Percentiles rank a stretch among this genome's conserved stretches.
phyloP scores from a whole-genome alignment of 371 early-diverging fungal species.

The Thermomucor indicae-seudaticae region DNA sequence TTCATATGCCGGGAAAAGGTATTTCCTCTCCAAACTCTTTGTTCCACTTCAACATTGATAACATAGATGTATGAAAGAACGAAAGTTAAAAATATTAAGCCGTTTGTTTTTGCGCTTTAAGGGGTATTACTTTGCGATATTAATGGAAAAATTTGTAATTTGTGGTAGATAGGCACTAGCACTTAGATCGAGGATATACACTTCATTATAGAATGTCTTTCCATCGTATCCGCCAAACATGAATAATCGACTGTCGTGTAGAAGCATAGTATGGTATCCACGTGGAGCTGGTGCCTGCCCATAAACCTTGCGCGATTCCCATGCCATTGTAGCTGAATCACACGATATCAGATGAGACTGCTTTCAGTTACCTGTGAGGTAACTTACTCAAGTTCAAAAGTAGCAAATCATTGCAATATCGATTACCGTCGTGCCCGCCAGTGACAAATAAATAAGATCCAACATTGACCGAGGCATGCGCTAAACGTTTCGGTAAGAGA shows the following conservation, averaged over 20 bases:
- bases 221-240: slow-evolving; percentile 89
- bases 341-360: not conserved
- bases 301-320: slow-evolving; percentile 72
- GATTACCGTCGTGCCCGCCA: slow-evolving; percentile 82
- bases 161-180: slow-evolving; percentile 70
- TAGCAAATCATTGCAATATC: slow-evolving; percentile 71
- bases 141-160: slow-evolving; percentile 52
- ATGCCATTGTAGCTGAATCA: slow-evolving; percentile 64
- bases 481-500: slow-evolving; percentile 68
- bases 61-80: no score
- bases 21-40: no score
- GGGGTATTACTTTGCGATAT: not conserved
- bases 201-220: slow-evolving; percentile 69
- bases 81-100: no score
- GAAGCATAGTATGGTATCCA: slow-evolving; percentile 81
- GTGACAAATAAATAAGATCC: slow-evolving; percentile 84
- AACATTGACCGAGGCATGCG: slow-evolving; percentile 77
- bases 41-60: no score
- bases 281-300: slow-evolving; percentile 71
- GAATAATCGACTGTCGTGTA: slow-evolving; percentile 77
- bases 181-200: slow-evolving; percentile 78
- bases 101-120: no score
- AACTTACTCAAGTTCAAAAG: slow-evolving; percentile 76
- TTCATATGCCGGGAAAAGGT: no score
- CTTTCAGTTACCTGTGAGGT: not conserved